phyloP scores from a whole-genome alignment of 2,329 filamentous ascomycete species.

The Metarhizium album region DNA sequence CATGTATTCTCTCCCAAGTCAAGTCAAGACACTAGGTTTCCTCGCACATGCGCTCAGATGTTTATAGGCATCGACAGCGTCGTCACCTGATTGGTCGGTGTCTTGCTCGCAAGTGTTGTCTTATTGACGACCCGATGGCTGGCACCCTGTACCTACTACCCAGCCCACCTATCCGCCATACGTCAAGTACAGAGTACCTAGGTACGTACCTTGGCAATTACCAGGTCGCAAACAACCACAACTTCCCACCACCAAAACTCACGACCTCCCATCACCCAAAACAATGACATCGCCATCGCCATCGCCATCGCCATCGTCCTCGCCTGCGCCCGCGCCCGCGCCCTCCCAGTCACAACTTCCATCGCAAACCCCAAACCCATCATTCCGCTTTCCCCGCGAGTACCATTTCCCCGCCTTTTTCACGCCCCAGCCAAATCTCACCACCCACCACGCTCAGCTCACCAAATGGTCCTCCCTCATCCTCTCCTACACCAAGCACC shows the following conservation, averaged over 20 bases:
- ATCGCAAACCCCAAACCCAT: slow-evolving; percentile 1
- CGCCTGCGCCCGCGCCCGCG: slow-evolving; percentile 24
- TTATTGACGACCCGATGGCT: not conserved
- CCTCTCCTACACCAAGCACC: slow-evolving; percentile 69
- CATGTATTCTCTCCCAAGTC: not conserved
- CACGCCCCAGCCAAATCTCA: slow-evolving; percentile 65
- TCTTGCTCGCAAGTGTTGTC: not conserved
- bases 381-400: slow-evolving; percentile 49
- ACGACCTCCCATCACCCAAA: not conserved
- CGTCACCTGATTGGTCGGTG: not conserved
- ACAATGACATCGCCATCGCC: not conserved
- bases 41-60: not conserved
- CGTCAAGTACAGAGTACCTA: too few relatives aligned
- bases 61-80: not conserved
- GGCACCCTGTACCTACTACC: too few relatives aligned
- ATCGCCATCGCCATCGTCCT: slow-evolving; percentile 32
- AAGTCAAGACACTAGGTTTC: too few relatives aligned
- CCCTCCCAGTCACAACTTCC: slow-evolving; percentile 61
- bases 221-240: too few relatives aligned
- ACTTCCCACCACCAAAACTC: too few relatives aligned
- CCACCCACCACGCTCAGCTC: slow-evolving; percentile 65
- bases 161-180: too few relatives aligned
- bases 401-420: slow-evolving; percentile 80
- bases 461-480: slow-evolving; percentile 80
- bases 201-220: too few relatives aligned